A percentile compares a stretch with the other conserved stretches of the same genome.
Conservation (phyloP, 225 moss, liverwort and hornwort species). For the Thuidium tamariscinum region DNA sequence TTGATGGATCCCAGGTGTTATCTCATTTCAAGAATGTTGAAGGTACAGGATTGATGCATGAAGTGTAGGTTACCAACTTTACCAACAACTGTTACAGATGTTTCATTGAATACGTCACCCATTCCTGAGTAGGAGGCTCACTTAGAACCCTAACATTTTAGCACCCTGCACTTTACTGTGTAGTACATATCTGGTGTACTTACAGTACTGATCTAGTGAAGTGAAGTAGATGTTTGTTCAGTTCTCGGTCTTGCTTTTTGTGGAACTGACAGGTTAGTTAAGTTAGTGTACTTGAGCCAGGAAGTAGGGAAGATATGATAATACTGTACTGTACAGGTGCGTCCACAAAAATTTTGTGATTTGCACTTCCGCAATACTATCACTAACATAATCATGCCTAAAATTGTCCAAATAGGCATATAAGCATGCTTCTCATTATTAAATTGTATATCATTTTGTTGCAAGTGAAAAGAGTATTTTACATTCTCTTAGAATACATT, state of each 20-base stretch:
- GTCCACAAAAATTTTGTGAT: no score
- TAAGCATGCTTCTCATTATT: no score
- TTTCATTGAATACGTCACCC: background rate
- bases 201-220: background rate
- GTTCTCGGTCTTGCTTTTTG: background rate
- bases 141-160: background rate
- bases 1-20: no score
- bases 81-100: background rate
- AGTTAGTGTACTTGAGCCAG: background rate
- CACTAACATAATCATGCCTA: no score
- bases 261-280: no score
- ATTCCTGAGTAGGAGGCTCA: background rate
- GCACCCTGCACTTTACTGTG: background rate
- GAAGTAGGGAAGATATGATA: background rate
- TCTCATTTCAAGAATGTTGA: background rate
- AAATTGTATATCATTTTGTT: no score
- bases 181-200: background rate
- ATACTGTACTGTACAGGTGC: background rate
- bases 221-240: no score
- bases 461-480: background rate
- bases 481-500: background rate
- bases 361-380: background rate
- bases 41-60: background rate
- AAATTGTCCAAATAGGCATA: fast-evolving
- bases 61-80: background rate